Base-by-base conservation (phyloP, 441 rosid genomes). In the Rhodomyrtus psidioides region DNA sequence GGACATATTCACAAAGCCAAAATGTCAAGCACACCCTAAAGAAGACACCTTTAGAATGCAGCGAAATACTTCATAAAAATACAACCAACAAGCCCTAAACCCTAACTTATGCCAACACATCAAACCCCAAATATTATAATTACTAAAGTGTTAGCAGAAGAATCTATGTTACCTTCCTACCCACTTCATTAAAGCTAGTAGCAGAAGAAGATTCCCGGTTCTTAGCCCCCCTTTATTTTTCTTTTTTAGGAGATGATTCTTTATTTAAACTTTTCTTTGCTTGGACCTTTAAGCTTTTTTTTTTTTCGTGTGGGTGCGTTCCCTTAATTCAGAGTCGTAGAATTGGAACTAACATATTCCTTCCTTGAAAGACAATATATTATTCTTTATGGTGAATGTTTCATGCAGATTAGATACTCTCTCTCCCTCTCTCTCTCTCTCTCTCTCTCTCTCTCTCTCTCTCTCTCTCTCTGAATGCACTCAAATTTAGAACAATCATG, bases 111-210 rank as follows among this genome's bases (percentile, higher is more conserved):
- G 79, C 79, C 79, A 39, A 65, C 79, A 34, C 79, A 65, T 34
- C 60, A 10, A 19, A 9, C 83, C 24, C 24, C 34, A 34, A 34
- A 57, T n/a, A 82, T 49, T 82, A 16, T 82, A 82, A 51, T 46
- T 53, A 51, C 57, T 28, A 51, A 53, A 51, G 24, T 27, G 7
- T 17, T 82, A 81, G 84, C 34, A 70, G 27, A 30, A 91, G 99
- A 94, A 96, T 95, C 96, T 94, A 90, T 65, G 87, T 91, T 93
- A 93, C 94, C 98, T 95, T 96, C 93, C 91, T 54, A 85, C 88
- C 94, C 97, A 95, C 93, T 93, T 94, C 96, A 94, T 88, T 94
- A 94, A 94, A 94, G 95, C 70, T 89, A 86, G 91, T 90, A 92
- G 94, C 92, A 89, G 95, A 91, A 91, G 96, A 91, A 93, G 97